These are phyloP conservation scores for Diaporthe vexans DNA, from an alignment of 2,329 filamentous ascomycete genomes.

Conservation along the genomic window DNA sequence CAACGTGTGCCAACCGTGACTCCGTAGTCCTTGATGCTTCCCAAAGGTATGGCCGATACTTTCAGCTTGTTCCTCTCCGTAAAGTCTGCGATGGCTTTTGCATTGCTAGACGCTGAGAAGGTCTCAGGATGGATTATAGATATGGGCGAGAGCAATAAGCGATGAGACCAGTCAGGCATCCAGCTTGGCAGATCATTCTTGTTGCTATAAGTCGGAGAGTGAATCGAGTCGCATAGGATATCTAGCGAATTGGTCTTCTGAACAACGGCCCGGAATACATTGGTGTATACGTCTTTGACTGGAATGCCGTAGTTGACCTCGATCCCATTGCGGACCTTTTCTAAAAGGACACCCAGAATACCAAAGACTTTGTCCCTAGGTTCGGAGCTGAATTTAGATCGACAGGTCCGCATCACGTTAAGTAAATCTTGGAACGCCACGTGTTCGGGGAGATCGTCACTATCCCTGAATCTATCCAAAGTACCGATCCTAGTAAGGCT, in stretches of 20 bases:
- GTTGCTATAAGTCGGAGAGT: constrained; percentile 48
- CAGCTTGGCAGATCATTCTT: constrained; percentile 50
- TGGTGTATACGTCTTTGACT: constrained; percentile 51
- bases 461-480: neutral
- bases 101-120: constrained; percentile 46
- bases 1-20: constrained; percentile 49
- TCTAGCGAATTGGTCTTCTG: constrained; percentile 47
- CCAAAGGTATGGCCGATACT: constrained; percentile 49
- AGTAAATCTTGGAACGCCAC: constrained; percentile 41
- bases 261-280: constrained; percentile 52
- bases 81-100: constrained; percentile 44
- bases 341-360: constrained; percentile 50
- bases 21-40: constrained; percentile 45
- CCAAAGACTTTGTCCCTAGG: constrained; percentile 55
- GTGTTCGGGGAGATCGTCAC: neutral
- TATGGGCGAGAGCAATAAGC: constrained; percentile 43
- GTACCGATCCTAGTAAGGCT: neutral
- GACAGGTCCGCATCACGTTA: constrained; percentile 45
- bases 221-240: constrained; percentile 53
- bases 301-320: constrained; percentile 50
- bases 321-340: constrained; percentile 48
- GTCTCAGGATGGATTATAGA: constrained; percentile 17
- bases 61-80: constrained; percentile 47
- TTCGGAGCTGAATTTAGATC: constrained; percentile 49
- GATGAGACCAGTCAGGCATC: constrained; percentile 55